Base-by-base conservation (phyloP, 2,329 filamentous ascomycete genomes). In the Calonectria pseudoturangicola region DNA sequence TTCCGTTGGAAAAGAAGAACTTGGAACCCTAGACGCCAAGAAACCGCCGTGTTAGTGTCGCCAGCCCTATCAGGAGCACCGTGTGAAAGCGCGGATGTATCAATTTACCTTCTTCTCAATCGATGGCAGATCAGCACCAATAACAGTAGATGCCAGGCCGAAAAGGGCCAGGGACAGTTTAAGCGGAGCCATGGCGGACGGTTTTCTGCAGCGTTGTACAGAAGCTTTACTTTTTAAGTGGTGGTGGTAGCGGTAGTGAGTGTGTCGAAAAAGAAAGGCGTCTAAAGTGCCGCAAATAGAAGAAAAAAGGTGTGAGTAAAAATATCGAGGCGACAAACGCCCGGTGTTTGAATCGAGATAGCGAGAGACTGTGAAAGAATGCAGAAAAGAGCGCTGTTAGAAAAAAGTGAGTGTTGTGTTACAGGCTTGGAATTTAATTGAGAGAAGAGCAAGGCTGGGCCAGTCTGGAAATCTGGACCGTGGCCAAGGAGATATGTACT, bases 1-100 rank as follows among this genome's bases (percentile, higher is more conserved):
- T 90, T 77, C 88, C 88, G 79, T 93, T 94, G 84, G 94, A 90
- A 88, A 94, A 96, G 89, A 97, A 98, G 90, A 98, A 96, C 86
- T 97, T 95, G 82, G 91, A 91, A 79, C 94, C 93, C 90, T 93
- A 81, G 27, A 67, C 21, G 81, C 67, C 50, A 41, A 25, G 65
- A 41, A 41, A 48, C 16, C 18, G 27, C 36, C 12, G 21, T 36
- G 50, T 66, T 66, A 66, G 64, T 47, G 36, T 6, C 54, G 15
- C 5, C 54, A 48, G 48, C 21, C 50, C n/a, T 58, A 33, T 27
- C 18, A 25, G 18, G 27, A 21, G 16, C 21, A 12, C n/a, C 28
- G 3, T 30, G 15, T 47, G 21, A 54, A 54, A 21, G 16, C 27
- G 41, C 16, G 8, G 15, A 18, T 9, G 13, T 3, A n/a, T n/a